Percentiles rank a stretch among this genome's conserved stretches.
Conservation (phyloP, 78 protist species). For the Dictyostelium capitatum region DNA sequence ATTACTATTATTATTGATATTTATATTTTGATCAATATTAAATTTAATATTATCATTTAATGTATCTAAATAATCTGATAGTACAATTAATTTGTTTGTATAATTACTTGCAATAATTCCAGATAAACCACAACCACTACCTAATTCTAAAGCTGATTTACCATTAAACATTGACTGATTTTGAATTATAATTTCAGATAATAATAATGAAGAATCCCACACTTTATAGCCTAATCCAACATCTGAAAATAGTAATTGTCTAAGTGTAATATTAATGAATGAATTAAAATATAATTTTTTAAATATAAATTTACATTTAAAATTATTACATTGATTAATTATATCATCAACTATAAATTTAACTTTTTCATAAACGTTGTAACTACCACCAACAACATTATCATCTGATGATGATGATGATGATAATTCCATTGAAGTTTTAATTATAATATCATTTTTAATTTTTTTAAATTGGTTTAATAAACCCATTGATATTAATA, state of each 20-base stretch:
- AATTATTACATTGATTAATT: background rate
- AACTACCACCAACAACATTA: too few species aligned
- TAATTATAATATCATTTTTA: background rate
- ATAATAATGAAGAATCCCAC: background rate
- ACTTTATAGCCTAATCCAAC: conserved; percentile 17
- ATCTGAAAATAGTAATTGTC: background rate
- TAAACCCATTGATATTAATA: background rate
- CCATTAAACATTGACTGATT: background rate
- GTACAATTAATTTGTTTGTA: background rate
- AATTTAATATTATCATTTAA: background rate
- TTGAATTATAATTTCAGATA: conserved; percentile 2
- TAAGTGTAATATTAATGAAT: background rate
- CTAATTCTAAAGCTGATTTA: background rate
- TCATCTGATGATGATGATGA: too few species aligned
- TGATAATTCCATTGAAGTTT: background rate
- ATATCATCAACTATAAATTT: background rate
- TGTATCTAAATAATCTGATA: conserved; percentile 3
- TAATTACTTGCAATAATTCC: background rate
- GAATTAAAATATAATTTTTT: background rate
- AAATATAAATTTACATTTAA: background rate
- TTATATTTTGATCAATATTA: conserved; percentile 4
- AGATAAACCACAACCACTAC: conserved; percentile 7
- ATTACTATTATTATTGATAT: background rate
- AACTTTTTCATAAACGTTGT: too few species aligned
- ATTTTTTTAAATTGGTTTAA: background rate